These are phyloP conservation scores for Platanus orientalis DNA, from an alignment of 164 flowering plant genomes.

Conservation along the genomic window DNA sequence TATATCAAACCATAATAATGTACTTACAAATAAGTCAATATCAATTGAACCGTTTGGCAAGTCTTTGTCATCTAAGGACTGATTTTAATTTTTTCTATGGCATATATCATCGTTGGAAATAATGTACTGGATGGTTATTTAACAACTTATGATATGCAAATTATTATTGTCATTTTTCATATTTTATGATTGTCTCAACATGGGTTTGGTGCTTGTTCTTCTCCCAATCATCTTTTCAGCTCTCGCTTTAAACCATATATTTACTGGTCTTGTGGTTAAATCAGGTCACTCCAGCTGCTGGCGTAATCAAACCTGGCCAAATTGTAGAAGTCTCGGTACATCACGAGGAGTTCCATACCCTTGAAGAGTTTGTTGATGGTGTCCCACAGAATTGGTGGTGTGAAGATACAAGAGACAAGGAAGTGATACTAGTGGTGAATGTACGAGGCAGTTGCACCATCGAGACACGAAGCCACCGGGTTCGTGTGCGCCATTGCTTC, in stretches of 20 bases:
- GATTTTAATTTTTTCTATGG: too few relatives aligned
- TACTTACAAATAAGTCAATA: too few relatives aligned
- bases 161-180: neutral
- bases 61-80: too few relatives aligned
- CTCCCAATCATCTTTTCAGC: neutral
- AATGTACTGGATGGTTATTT: neutral
- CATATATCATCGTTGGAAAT: neutral
- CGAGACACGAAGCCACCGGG: slow-evolving; percentile 40
- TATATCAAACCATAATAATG: too few relatives aligned
- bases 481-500: slow-evolving; percentile 55
- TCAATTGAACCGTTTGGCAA: too few relatives aligned
- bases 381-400: slow-evolving; percentile 82
- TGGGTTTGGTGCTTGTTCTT: too few relatives aligned
- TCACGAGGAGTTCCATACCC: slow-evolving; percentile 60
- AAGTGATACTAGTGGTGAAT: slow-evolving; percentile 45
- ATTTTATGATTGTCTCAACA: neutral
- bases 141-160: neutral
- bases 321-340: slow-evolving; percentile 59
- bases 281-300: slow-evolving; percentile 81
- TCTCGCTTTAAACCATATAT: neutral
- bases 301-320: slow-evolving; percentile 62
- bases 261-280: neutral
- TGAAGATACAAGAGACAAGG: slow-evolving; percentile 89
- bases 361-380: slow-evolving; percentile 73
- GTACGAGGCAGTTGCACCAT: slow-evolving; percentile 51